Evolutionary conservation across 805 yeast genomes (phyloP).

Genomic region (Wickerhamiella australiensis): DNA sequence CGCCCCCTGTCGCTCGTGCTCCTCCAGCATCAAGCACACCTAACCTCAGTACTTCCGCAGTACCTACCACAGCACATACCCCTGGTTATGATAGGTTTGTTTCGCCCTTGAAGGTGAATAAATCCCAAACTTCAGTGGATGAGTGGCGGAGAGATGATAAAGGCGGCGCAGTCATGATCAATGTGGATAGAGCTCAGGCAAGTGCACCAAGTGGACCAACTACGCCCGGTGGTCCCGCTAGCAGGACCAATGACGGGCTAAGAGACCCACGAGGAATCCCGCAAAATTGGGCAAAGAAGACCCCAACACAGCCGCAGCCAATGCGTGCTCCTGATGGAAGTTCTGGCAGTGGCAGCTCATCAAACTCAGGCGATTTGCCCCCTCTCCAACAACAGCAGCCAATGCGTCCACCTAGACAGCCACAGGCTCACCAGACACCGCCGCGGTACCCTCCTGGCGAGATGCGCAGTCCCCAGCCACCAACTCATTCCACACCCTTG

Average conservation of each 20-base stretch:
- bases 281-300: neutral
- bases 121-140: slow-evolving; percentile 1
- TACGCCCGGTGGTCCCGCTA: no score
- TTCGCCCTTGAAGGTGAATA: slow-evolving; percentile 13
- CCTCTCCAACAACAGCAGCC: slow-evolving; percentile 13
- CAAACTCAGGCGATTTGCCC: neutral
- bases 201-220: neutral
- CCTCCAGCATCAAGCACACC: neutral
- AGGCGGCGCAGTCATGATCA: slow-evolving; percentile 8
- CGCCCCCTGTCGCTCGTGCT: slow-evolving; percentile 10
- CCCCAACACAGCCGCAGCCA: neutral
- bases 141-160: slow-evolving; percentile 1
- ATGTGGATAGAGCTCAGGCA: neutral
- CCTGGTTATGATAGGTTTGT: slow-evolving; percentile 11
- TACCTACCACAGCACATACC: slow-evolving; percentile 4
- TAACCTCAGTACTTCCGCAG: neutral
- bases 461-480: slow-evolving; percentile 1
- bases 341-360: neutral
- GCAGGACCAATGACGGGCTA: no score
- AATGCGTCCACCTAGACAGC: slow-evolving; percentile 2
- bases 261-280: no score
- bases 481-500: neutral
- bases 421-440: slow-evolving; percentile 1
- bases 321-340: neutral
- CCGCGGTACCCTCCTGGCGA: neutral